Evolutionary conservation across 1,139 yeast genomes (phyloP), one percentile per base, ranked within the genome.

Genomic region (Oligophagozyma castellii): DNA sequence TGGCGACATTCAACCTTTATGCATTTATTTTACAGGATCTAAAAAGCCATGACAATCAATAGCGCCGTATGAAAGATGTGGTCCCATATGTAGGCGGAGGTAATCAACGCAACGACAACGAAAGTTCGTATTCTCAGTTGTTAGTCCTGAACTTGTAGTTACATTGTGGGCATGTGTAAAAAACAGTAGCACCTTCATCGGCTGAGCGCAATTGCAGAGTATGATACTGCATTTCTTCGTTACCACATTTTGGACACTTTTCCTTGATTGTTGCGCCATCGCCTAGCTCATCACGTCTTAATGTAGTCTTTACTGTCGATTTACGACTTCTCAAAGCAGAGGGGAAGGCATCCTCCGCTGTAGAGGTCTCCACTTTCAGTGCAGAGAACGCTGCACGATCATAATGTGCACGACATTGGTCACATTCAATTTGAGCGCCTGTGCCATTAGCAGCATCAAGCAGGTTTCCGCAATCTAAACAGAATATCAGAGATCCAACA

Each of bases 161-260:
- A 65, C 99, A 89, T 29, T 69, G 62, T 2, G 93, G 78, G 63
- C 98, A 89, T 1, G 98, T 86, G 59, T 89, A 92, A 54, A 89
- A 92, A 19, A 79, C 92, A 5, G 93, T 79, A 18, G 92, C 92
- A 65, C 98, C 99, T 67, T 89, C 99, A 67, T 89, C 99, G 3
- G 98, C 99, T 31, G 94, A 80, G 61, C 99, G 73, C 44, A 89
- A 68, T 58, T 89, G 99, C 46, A 89, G 64, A 6, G 98, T 89
- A 52, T 89, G 95, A 56, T 89, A 89, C 53, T 77, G 89, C 98
- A 92, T 92, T 58, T 89, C 95, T 48, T 89, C 95, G 56, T 86
- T 71, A 29, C 94, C 95, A 70, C 98, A 89, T 57, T 84, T 75
- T 14, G 96, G 96, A 65, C 99, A 89, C 51, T 79, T 84, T 55